Conservation (phyloP, 345 rosid species). For the Zanthoxylum bungeanum region DNA sequence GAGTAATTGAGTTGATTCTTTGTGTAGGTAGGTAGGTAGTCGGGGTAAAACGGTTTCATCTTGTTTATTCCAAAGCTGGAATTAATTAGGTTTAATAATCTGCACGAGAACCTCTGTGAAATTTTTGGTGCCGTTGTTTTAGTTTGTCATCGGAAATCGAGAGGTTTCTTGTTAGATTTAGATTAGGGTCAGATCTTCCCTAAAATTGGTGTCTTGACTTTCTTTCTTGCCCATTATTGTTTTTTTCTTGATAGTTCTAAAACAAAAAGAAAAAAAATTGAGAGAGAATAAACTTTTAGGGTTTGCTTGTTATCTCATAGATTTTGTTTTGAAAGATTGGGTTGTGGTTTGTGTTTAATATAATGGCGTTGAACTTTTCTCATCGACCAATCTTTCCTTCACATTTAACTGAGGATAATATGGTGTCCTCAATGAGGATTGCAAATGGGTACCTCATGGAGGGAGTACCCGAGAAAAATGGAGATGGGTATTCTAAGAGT, state of each 20-base stretch:
- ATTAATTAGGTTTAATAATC: neutral
- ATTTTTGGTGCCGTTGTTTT: constrained; percentile 46
- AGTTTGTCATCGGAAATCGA: constrained; percentile 43
- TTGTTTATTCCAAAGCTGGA: neutral
- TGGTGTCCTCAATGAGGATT: constrained; percentile 66
- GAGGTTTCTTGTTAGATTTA: constrained; percentile 32
- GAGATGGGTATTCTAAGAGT: constrained; percentile 30
- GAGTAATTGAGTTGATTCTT: constrained; percentile 12
- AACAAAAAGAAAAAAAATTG: constrained; percentile 11
- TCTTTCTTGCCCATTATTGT: neutral
- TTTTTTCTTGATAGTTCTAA: neutral
- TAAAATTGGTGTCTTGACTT: neutral
- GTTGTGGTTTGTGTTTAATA: constrained; percentile 20
- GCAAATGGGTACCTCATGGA: constrained; percentile 60
- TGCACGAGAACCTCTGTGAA: constrained; percentile 34
- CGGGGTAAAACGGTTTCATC: neutral
- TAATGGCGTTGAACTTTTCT: constrained; percentile 88
- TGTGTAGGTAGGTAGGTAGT: constrained; percentile 6
- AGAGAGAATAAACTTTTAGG: constrained; percentile 12
- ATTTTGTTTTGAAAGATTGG: constrained; percentile 15
- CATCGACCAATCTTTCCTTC: constrained; percentile 60
- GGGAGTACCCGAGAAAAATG: constrained; percentile 41
- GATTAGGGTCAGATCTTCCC: constrained; percentile 15
- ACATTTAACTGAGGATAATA: constrained; percentile 61
- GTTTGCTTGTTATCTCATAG: constrained; percentile 17